Percentiles rank a stretch among this genome's conserved stretches.
Evolutionary conservation across 1,284 basidiomycete genomes (phyloP).

Genomic region (Pseudozyma pruni): DNA sequence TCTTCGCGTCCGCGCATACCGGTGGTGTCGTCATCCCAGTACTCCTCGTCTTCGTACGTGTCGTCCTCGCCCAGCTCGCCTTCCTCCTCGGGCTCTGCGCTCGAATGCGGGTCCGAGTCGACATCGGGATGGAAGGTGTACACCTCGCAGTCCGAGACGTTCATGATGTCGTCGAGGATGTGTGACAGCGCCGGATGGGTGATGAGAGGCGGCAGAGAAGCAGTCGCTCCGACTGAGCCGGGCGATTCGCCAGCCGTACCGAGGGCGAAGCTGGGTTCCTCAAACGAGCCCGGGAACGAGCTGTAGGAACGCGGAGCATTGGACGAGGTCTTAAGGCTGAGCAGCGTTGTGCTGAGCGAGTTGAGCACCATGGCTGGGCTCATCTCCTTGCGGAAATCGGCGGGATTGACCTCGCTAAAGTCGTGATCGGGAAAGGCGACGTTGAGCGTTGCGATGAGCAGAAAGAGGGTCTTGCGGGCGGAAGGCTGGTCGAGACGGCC

Average conservation of each 20-base stretch:
- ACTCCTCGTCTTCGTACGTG: constrained; percentile 70
- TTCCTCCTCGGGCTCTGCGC: constrained; percentile 71
- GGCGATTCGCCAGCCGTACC: constrained; percentile 25
- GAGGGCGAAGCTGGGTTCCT: constrained; percentile 50
- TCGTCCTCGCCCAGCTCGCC: constrained; percentile 67
- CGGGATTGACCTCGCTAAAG: constrained; percentile 90
- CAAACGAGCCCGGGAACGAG: constrained; percentile 55
- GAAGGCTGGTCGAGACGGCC: constrained; percentile 70
- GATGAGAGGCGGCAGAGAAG: constrained; percentile 41
- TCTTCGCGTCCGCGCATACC: constrained; percentile 46
- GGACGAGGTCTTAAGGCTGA: constrained; percentile 57
- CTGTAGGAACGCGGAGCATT: constrained; percentile 58
- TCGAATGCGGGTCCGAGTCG: constrained; percentile 91
- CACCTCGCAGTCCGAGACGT: constrained; percentile 90
- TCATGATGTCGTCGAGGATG: constrained; percentile 88
- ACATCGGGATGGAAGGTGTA: constrained; percentile 94
- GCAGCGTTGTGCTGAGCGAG: constrained; percentile 63
- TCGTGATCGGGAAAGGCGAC: constrained; percentile 97
- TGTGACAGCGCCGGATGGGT: constrained; percentile 84
- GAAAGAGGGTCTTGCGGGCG: constrained; percentile 87
- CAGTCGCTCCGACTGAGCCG: constrained; percentile 18
- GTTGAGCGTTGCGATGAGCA: constrained; percentile 95
- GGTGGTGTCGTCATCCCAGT: constrained; percentile 46
- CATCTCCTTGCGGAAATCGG: constrained; percentile 80
- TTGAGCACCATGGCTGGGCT: constrained; percentile 64